Evolutionary conservation across 2,329 filamentous ascomycete genomes (phyloP).

Genomic region (Aureobasidium namibiae): DNA sequence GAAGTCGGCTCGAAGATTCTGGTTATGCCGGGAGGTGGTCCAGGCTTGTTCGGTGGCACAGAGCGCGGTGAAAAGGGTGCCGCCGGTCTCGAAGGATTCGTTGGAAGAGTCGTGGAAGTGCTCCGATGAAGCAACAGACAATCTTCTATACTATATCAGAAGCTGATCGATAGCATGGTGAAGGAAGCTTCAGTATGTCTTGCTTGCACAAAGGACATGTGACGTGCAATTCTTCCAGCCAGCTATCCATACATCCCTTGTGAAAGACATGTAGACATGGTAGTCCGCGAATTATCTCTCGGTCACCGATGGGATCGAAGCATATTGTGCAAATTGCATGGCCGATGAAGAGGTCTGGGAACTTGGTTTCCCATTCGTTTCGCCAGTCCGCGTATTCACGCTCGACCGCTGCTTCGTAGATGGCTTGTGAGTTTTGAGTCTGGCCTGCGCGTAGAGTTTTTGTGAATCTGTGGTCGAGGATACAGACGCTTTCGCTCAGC

Average conservation of each 20-base stretch:
- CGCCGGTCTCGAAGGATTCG: slow-evolving; percentile 61
- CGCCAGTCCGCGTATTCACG: neutral
- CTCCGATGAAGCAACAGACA: neutral
- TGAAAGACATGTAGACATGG: slow-evolving; percentile 11
- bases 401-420: neutral
- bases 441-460: neutral
- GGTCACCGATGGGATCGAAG: slow-evolving; percentile 2
- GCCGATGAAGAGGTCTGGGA: neutral
- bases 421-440: neutral
- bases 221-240: slow-evolving; percentile 3
- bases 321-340: slow-evolving; percentile 2
- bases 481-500: neutral
- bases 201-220: slow-evolving; percentile 7
- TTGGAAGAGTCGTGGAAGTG: slow-evolving; percentile 49
- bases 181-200: neutral
- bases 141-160: neutral
- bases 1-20: slow-evolving; percentile 63
- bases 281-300: neutral
- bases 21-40: slow-evolving; percentile 62
- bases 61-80: slow-evolving; percentile 40
- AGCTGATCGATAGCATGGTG: neutral
- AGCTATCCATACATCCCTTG: neutral
- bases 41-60: slow-evolving; percentile 49
- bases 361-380: neutral
- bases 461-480: neutral